These are phyloP conservation scores for Hemileia vastatrix DNA, from an alignment of 1,284 basidiomycete genomes.

Conservation along the genomic window DNA sequence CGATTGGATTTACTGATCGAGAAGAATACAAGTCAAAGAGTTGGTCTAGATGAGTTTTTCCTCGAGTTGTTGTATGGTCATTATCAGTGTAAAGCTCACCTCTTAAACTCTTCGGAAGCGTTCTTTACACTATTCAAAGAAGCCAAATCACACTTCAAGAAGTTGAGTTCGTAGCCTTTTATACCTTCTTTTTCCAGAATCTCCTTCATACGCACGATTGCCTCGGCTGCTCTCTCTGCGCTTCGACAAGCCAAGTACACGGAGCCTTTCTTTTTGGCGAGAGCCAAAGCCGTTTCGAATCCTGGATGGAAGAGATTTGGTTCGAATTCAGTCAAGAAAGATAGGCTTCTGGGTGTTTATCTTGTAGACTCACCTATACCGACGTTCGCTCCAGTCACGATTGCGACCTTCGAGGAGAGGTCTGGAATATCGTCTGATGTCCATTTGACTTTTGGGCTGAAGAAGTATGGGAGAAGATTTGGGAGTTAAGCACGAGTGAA, in stretches of 20 bases:
- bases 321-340: neutral
- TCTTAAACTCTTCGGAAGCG: too few relatives aligned
- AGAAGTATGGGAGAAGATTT: too few relatives aligned
- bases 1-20: too few relatives aligned
- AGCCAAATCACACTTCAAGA: slow-evolving; percentile 31
- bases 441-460: too few relatives aligned
- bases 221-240: slow-evolving; percentile 12
- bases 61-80: too few relatives aligned
- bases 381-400: slow-evolving; percentile 37
- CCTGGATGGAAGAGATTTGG: slow-evolving; percentile 20
- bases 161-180: slow-evolving; percentile 22
- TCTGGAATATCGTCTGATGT: too few relatives aligned
- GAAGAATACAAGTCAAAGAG: too few relatives aligned
- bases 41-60: too few relatives aligned
- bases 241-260: slow-evolving; percentile 30
- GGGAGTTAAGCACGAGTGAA: too few relatives aligned
- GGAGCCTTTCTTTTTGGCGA: slow-evolving; percentile 31
- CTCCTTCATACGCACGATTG: slow-evolving; percentile 13
- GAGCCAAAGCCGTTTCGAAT: slow-evolving; percentile 29
- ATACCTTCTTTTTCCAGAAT: neutral
- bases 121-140: too few relatives aligned
- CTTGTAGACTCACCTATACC: slow-evolving; percentile 25
- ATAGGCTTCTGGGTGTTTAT: neutral
- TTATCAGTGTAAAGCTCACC: too few relatives aligned
- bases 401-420: too few relatives aligned